Conservation (phyloP, 495 filamentous ascomycete genomes). For the Hypoxylon cercidicola region DNA sequence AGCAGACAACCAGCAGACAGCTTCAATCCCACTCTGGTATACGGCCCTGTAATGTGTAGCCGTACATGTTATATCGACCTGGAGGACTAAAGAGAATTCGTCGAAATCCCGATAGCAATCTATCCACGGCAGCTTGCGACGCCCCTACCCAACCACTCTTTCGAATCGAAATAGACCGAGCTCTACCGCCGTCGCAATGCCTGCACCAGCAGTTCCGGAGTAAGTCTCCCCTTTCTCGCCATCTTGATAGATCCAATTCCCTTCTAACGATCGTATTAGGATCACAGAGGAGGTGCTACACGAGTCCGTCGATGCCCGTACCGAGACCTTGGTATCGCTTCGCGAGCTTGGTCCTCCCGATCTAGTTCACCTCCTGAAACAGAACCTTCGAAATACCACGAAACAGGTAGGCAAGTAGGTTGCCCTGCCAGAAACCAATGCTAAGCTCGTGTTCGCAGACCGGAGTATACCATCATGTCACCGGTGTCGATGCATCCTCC, state of each 20-base stretch:
- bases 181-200: constrained; percentile 67
- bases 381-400: constrained; percentile 69
- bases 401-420: constrained; percentile 66
- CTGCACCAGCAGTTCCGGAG: constrained; percentile 90
- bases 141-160: constrained; percentile 4
- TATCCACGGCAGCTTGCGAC: neutral
- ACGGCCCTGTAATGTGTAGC: too few species aligned
- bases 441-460: constrained; percentile 63
- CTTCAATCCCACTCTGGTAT: too few species aligned
- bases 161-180: constrained; percentile 1
- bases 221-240: constrained; percentile 58
- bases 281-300: constrained; percentile 91
- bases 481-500: constrained; percentile 95
- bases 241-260: constrained; percentile 4
- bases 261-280: constrained; percentile 58
- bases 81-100: constrained; percentile 2
- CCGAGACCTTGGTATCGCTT: constrained; percentile 82
- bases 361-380: constrained; percentile 93
- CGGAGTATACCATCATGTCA: constrained; percentile 98
- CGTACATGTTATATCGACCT: too few species aligned
- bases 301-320: constrained; percentile 87
- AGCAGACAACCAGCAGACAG: too few species aligned
- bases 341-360: constrained; percentile 96
- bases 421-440: neutral
- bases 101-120: neutral